Base-by-base conservation (phyloP, 1,139 yeast species). In the Debaryomyces psychrophilus region DNA sequence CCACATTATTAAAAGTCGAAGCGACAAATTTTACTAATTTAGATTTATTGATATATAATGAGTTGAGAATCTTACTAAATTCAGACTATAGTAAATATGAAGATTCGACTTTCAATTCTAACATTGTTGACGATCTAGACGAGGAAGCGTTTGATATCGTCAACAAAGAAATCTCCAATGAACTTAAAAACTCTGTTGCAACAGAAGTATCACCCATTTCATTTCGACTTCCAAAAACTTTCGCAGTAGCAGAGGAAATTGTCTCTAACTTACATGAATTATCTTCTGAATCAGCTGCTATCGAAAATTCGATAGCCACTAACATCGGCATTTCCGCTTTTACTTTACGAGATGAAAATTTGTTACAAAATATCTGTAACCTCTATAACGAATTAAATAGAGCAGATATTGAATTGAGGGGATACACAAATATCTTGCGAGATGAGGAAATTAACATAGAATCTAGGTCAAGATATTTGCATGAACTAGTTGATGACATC, bases 71-170 rank as follows among this genome's bases (percentile, higher is more conserved):
- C 3, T 59, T 83, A 34, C 64, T 82, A 8, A 62, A 65, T 37
- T 76, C 85, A 0, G 90, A 83, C 55, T 73, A 68, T 45, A 56
- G 68, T 9, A 75, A 70, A 53, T 57, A 60, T 36, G 61, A 58
- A 5, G 69, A 69, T 44, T 44, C 59, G 2, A 43, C 49, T 5
- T 58, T 46, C 43, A 51, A 46, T 27, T 59, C 65, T 7, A 48
- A 65, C 34, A 41, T 68, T 2, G 41, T 74, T 0, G 67, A 67
- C 0, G 82, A 77, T 45, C 46, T 79, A 17, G 82, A 77, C 41
- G 78, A 73, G 37, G 69, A 63, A 0, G 20, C 57, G 2, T 60
- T 54, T 41, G 55, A 54, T 0, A 49, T 48, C 20, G 74, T 76
- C 2, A 60, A 62, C 2, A 20, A 44, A 2, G 71, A 67, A 45